phyloP scores from a whole-genome alignment of 2,329 filamentous ascomycete genomes.

The Fusarium redolens region DNA sequence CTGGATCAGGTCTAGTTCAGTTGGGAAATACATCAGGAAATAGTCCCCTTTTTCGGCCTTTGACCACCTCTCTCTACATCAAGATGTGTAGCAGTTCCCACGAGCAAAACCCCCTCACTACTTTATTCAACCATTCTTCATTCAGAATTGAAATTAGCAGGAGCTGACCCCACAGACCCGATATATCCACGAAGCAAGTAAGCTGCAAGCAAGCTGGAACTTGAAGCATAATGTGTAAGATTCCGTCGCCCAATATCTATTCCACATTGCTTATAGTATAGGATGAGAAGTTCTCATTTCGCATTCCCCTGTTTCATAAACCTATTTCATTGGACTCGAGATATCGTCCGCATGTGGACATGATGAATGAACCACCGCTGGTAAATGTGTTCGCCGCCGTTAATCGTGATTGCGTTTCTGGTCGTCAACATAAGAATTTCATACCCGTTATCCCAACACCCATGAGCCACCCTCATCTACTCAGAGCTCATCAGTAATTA shows the following conservation, averaged over 20 bases:
- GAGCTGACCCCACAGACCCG: not conserved
- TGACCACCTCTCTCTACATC: not conserved
- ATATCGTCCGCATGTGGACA: not conserved
- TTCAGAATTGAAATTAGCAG: not conserved
- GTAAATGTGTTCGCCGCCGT: conserved; percentile 10
- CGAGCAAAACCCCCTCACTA: not conserved
- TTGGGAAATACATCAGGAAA: not conserved
- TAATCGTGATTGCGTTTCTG: conserved; percentile 32
- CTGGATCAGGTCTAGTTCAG: conserved; percentile 11
- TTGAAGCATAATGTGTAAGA: conserved; percentile 1
- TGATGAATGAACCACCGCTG: not conserved
- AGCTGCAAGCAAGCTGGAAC: conserved; percentile 27
- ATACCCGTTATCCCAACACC: not conserved
- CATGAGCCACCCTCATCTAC: not conserved
- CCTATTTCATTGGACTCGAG: not conserved
- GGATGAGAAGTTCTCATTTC: conserved; percentile 1
- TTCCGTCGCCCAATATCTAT: not conserved
- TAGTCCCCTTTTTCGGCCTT: not conserved
- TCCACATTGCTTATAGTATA: conserved; percentile 7
- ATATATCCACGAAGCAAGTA: not conserved
- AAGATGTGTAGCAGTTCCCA: not conserved
- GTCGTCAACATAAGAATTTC: conserved; percentile 25
- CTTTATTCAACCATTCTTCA: not conserved
- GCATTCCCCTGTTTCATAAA: not conserved
- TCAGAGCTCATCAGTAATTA: not conserved